Evolutionary conservation across 2,329 filamentous ascomycete species (phyloP), one percentile per base, ranked within the genome.

Genomic region (Fusarium equiseti): DNA sequence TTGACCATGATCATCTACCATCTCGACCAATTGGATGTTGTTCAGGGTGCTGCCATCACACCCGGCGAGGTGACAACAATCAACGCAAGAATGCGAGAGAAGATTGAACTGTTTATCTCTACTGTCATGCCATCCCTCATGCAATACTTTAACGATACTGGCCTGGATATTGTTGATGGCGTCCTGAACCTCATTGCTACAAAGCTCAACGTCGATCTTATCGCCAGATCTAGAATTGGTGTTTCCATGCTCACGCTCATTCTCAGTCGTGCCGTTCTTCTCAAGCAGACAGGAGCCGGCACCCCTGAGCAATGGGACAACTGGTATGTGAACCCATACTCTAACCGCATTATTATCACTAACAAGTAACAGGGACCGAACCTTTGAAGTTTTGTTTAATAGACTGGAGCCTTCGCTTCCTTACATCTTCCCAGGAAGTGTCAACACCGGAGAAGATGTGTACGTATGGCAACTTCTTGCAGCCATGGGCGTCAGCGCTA

Each of bases 401-500:
- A 87, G 89, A 9, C 85, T 98, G 20, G 95, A 98, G 80, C 93
- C 93, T 3, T 90, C 91, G 9, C 87, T 98, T 49, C 91, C 92
- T 15, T 88, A 92, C 74, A 91, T 98, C 69, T 99, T 99, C 88
- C 95, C 95, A 0, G 93, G 92, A 22, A 92, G 92, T n/a, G 93
- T 97, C 76, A 94, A 93, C 71, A 91, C 93, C 10, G 92, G 93
- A 52, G 94, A 98, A 73, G 96, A 99, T 77, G 91, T 97, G 77
- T 97, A 98, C 77, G 94, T 98, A 42, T 99, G 96, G 96, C 95
- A 98, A 81, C 97, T 98, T 79, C 87, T 99, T 71, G 96, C 96
- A 11, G 94, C 95, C 15, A 94, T 98, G 81, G 96, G 96, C 68
- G 96, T 97, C 71, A 95, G 93, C 54, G 95, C 96, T 35, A 95